A percentile compares a stretch with the other conserved stretches of the same genome.
Conservation (phyloP, 202 grass and related monocot genomes). For the Musa balbisiana region DNA sequence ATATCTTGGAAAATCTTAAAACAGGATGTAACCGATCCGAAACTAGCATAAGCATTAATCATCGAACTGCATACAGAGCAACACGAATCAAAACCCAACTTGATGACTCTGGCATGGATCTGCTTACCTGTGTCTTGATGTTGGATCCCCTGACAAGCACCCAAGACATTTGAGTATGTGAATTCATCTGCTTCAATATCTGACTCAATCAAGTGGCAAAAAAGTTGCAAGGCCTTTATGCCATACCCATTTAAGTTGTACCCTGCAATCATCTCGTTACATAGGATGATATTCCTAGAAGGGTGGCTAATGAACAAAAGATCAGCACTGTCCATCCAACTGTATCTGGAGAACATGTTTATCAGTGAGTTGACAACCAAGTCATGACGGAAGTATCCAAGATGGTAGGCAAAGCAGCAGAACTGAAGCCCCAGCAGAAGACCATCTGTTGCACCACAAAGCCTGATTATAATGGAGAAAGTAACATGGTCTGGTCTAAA, state of each 20-base stretch:
- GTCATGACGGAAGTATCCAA: slow-evolving; percentile 31
- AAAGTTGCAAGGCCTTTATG: slow-evolving; percentile 32
- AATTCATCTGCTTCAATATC: slow-evolving; percentile 35
- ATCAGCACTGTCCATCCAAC: slow-evolving; percentile 24
- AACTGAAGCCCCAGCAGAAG: slow-evolving; percentile 34
- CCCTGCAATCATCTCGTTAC: slow-evolving; percentile 49
- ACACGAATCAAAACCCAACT: slow-evolving; percentile 30
- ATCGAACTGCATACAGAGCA: slow-evolving; percentile 39
- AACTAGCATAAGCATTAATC: slow-evolving; percentile 32
- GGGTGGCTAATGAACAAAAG: slow-evolving; percentile 29
- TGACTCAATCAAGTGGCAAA: slow-evolving; percentile 23
- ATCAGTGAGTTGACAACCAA: slow-evolving; percentile 40
- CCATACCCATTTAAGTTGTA: slow-evolving; percentile 29
- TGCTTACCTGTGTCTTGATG: slow-evolving; percentile 28
- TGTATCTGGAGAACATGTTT: slow-evolving; percentile 42
- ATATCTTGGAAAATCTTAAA: slow-evolving; percentile 32
- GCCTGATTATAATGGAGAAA: slow-evolving; percentile 32
- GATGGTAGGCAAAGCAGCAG: slow-evolving; percentile 28
- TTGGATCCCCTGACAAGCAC: slow-evolving; percentile 29
- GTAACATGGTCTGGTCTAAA: slow-evolving; percentile 43
- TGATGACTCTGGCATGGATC: slow-evolving; percentile 38
- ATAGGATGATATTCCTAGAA: slow-evolving; percentile 32
- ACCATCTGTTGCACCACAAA: slow-evolving; percentile 27
- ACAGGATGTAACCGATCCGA: slow-evolving; percentile 22
- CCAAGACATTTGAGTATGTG: slow-evolving; percentile 40